Percentiles rank a stretch among this genome's conserved stretches.
Conservation (phyloP, 2,329 filamentous ascomycete species). For the Anthostomella pinea region DNA sequence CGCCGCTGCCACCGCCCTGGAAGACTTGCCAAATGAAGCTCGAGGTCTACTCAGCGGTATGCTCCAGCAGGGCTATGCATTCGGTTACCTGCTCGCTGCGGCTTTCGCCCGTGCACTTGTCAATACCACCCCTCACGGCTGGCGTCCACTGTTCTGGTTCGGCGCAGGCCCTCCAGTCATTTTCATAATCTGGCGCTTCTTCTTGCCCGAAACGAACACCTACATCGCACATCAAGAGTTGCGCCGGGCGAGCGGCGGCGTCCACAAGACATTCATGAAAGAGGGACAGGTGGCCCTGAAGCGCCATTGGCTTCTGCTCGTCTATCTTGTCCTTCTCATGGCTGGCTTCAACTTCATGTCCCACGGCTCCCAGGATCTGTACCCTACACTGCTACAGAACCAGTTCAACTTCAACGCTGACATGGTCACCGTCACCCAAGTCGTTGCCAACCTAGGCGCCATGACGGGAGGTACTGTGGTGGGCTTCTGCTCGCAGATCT, state of each 20-base stretch:
- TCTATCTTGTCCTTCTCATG: slow-evolving; percentile 84
- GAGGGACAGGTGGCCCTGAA: slow-evolving; percentile 78
- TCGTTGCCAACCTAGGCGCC: slow-evolving; percentile 69
- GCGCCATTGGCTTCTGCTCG: slow-evolving; percentile 75
- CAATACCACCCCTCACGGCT: slow-evolving; percentile 73
- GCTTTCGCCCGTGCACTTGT: slow-evolving; percentile 65
- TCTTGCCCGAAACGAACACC: slow-evolving; percentile 73
- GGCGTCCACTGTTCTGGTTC: slow-evolving; percentile 89
- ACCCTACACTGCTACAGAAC: slow-evolving; percentile 58
- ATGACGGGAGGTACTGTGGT: slow-evolving; percentile 65
- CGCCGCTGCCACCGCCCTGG: slow-evolving; percentile 73
- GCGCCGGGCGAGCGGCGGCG: slow-evolving; percentile 53
- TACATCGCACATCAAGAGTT: slow-evolving; percentile 66
- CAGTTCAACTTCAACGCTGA: slow-evolving; percentile 52
- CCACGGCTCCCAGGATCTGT: slow-evolving; percentile 67
- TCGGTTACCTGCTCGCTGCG: slow-evolving; percentile 61
- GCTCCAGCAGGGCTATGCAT: slow-evolving; percentile 69
- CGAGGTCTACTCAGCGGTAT: slow-evolving; percentile 74
- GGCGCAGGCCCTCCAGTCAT: slow-evolving; percentile 75
- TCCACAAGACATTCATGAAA: slow-evolving; percentile 65
- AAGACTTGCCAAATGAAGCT: slow-evolving; percentile 66
- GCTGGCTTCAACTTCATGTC: slow-evolving; percentile 92
- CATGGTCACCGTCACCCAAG: slow-evolving; percentile 66
- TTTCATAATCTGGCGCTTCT: slow-evolving; percentile 75
- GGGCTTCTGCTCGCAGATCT: slow-evolving; percentile 66